These are phyloP conservation scores for Xylariaceae sp. DNA, from an alignment of 2,329 filamentous ascomycete species.

Conservation along the genomic window DNA sequence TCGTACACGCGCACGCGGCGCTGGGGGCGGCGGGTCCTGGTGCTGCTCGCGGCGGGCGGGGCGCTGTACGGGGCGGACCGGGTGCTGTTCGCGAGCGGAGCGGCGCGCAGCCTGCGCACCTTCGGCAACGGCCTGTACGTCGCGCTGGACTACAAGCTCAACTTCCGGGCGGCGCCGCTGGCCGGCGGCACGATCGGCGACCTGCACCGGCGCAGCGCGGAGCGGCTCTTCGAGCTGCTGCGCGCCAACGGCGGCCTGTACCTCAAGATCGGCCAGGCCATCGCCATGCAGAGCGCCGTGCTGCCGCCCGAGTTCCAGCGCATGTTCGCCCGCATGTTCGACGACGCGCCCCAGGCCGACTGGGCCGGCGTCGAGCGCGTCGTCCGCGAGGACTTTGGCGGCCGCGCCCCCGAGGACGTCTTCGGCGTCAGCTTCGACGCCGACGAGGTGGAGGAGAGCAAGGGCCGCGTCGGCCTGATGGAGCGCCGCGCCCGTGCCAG, in stretches of 20 bases:
- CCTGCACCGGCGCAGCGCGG: slow-evolving; percentile 76
- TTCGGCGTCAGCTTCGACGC: slow-evolving; percentile 81
- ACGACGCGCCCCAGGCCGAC: slow-evolving; percentile 87
- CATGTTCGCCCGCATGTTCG: slow-evolving; percentile 96
- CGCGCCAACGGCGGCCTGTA: slow-evolving; percentile 87
- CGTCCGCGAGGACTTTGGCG: slow-evolving; percentile 81
- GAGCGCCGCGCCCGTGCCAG: slow-evolving; percentile 59
- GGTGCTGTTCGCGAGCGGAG: slow-evolving; percentile 68
- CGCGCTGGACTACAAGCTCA: slow-evolving; percentile 91
- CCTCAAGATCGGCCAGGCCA: slow-evolving; percentile 95
- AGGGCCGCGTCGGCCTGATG: slow-evolving; percentile 49
- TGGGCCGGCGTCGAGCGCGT: slow-evolving; percentile 84
- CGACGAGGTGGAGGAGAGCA: slow-evolving; percentile 37
- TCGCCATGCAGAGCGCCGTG: slow-evolving; percentile 95
- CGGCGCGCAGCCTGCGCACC: slow-evolving; percentile 72
- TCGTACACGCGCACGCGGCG: slow-evolving; percentile 62
- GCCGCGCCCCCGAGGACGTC: slow-evolving; percentile 75
- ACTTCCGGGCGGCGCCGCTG: slow-evolving; percentile 76
- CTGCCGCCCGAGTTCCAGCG: slow-evolving; percentile 89
- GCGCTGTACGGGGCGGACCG: slow-evolving; percentile 61
- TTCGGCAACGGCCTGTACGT: slow-evolving; percentile 74
- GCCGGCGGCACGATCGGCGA: slow-evolving; percentile 66
- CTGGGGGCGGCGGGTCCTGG: slow-evolving; percentile 69
- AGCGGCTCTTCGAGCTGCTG: slow-evolving; percentile 73
- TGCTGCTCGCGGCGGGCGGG: slow-evolving; percentile 52